Evolutionary conservation across 2,329 filamentous ascomycete genomes (phyloP), one percentile per base, ranked within the genome.

Genomic region (Diaporthe humulicola): DNA sequence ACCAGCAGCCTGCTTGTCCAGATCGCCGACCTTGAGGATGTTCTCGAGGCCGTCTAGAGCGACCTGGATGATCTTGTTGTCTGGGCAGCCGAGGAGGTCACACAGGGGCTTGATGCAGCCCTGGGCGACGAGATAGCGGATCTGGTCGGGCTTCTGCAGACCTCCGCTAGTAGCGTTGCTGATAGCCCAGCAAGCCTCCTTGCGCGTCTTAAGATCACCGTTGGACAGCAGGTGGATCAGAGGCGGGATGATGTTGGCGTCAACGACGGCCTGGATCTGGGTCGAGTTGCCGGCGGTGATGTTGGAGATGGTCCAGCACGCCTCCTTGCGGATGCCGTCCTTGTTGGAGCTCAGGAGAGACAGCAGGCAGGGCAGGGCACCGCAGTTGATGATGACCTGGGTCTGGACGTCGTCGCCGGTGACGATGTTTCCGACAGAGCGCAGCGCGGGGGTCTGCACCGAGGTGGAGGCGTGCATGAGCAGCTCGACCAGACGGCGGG

Each of bases 11-110:
- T 98, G 95, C 90, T 98, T 98, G 87, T 99, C 97, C 87, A 98
- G 95, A 81, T 99, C 97, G 71, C 97, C 97, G 77, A 99, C 97
- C 93, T 99, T 99, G 82, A 99, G 92, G 78, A 99, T 98, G 87
- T 99, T 99, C 92, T 99, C 97, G 73, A 99, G 90, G 71, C 97
- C 97, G 81, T 99, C 97, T 66, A 99, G 91, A 78, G 97, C 97
- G 78, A 99, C 97, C 86, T 99, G 97, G 81, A 99, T 99, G 83
- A 99, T 99, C 91, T 99, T 99, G 88, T 99, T 99, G 86, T 99
- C 97, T 40, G 97, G 97, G 89, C 97, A 99, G 52, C 92, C 92
- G 74, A 99, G 92, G 36, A 99, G 91, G 82, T 99, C 97, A 85
- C 97, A 99, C 45, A 99, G 90, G 5, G 97, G 97, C 87, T 96